Base-by-base conservation (phyloP, 2,329 filamentous ascomycete species). In the Hymenoscyphus albidus region DNA sequence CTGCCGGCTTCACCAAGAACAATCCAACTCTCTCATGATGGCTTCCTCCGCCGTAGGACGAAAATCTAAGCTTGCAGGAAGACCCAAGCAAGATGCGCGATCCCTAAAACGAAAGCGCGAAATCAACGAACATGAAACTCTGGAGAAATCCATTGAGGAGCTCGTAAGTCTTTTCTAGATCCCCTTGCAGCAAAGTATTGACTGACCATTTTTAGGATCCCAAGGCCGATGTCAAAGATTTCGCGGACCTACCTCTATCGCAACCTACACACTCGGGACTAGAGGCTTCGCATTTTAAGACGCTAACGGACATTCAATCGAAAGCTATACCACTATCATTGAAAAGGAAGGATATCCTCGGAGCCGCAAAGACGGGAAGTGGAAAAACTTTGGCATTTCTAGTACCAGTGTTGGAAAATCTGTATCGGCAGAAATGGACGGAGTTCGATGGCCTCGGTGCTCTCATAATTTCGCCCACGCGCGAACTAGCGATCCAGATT, bases 341-440 rank as follows among this genome's bases (percentile, higher is more conserved):
- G 68, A 91, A 96, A 77, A 91, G 92, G 64, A 81, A 82, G 65
- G 95, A 99, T 76, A 91, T 99, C 51, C 87, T 99, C 51, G 95
- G 93, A 54, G 95, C 95, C 5, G 95, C 95, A 51, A 97, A 96
- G 79, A 98, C 94, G 0, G 94, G 94, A 61, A 96, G 91, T 75
- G 94, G 94, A 74, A 98, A 98, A 81, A 98, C 94, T 0, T 82
- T 99, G 31, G 92, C 95, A 0, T 99, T 99, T 76, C 80, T 99
- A 7, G 81, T 98, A 2, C 95, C 95, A 1, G 89, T 98, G 0
- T 84, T 99, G 59, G 95, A 99, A 78, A 96, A 94, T 73, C 84
- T 99, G 2, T 95, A 96, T 77, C 88, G 93, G 61, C 86, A 88
- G 63, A 91, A 89, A 83, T 97, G 93, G 88, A 91, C 95, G 16